phyloP scores from a whole-genome alignment of 1,139 yeast species.

The Spathaspora sp. region DNA sequence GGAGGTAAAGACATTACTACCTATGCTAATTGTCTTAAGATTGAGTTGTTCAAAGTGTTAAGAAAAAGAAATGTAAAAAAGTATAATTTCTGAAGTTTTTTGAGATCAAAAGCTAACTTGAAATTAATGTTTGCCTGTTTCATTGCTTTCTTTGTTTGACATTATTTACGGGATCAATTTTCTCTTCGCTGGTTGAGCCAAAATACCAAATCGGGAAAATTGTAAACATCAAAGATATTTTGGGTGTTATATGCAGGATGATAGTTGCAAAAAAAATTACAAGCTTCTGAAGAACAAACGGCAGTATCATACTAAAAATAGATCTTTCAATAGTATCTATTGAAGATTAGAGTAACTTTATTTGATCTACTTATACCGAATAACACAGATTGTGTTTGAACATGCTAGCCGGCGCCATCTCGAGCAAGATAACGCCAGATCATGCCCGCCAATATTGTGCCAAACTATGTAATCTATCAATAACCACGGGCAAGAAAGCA shows the following conservation, averaged over 20 bases:
- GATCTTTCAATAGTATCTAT: too few relatives aligned
- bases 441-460: conserved; percentile 97
- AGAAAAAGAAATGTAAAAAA: not conserved
- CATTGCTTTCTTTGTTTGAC: not conserved
- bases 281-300: too few relatives aligned
- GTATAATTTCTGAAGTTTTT: not conserved
- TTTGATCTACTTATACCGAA: too few relatives aligned
- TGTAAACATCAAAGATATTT: conserved; percentile 1
- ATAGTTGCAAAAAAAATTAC: not conserved
- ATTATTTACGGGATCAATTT: not conserved
- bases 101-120: not conserved
- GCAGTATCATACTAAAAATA: too few relatives aligned
- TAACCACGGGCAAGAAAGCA: conserved; percentile 91
- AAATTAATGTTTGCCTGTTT: not conserved
- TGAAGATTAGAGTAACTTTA: too few relatives aligned
- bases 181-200: conserved; percentile 1
- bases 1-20: conserved; percentile 19
- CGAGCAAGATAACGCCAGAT: conserved; percentile 5
- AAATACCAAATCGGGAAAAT: conserved; percentile 4
- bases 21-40: not conserved
- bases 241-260: not conserved
- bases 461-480: conserved; percentile 89
- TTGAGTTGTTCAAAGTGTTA: too few relatives aligned
- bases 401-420: too few relatives aligned
- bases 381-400: too few relatives aligned